These are phyloP conservation scores for Phytophthora macrochlamydospora DNA, from an alignment of 352 stramenopile species.

Conservation along the genomic window DNA sequence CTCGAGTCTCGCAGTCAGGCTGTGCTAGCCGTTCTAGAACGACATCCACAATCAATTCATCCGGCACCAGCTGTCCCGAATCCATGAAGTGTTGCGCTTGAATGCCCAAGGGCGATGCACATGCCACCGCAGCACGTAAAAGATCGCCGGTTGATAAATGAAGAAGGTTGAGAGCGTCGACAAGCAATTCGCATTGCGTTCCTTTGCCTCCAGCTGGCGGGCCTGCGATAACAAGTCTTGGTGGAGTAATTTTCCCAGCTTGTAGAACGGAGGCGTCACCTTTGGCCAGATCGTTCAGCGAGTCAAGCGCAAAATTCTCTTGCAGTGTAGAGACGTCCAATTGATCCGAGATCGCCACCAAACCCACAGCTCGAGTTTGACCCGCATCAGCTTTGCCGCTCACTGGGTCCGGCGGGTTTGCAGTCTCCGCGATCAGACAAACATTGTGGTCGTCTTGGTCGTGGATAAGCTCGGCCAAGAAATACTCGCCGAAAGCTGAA, in stretches of 20 bases:
- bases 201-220: constrained; percentile 94
- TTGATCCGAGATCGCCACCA: constrained; percentile 85
- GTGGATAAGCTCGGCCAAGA: constrained; percentile 92
- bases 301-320: constrained; percentile 81
- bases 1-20: constrained; percentile 78
- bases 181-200: constrained; percentile 93
- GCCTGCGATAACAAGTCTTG: constrained; percentile 86
- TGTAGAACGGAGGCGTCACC: constrained; percentile 19
- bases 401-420: background rate
- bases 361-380: constrained; percentile 61
- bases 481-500: constrained; percentile 90
- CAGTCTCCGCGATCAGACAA: constrained; percentile 71
- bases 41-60: constrained; percentile 93
- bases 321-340: constrained; percentile 85
- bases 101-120: constrained; percentile 46
- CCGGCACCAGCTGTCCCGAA: constrained; percentile 88
- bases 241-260: constrained; percentile 40
- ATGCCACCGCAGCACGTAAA: constrained; percentile 85
- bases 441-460: constrained; percentile 87
- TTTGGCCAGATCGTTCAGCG: constrained; percentile 81
- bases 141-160: constrained; percentile 94
- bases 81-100: constrained; percentile 93
- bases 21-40: constrained; percentile 78
- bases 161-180: constrained; percentile 86
- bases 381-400: constrained; percentile 27